A percentile compares a stretch with the other conserved stretches of the same genome.
These are phyloP conservation scores for Halenospora varia DNA, from an alignment of 495 filamentous ascomycete genomes.

Conservation along the genomic window DNA sequence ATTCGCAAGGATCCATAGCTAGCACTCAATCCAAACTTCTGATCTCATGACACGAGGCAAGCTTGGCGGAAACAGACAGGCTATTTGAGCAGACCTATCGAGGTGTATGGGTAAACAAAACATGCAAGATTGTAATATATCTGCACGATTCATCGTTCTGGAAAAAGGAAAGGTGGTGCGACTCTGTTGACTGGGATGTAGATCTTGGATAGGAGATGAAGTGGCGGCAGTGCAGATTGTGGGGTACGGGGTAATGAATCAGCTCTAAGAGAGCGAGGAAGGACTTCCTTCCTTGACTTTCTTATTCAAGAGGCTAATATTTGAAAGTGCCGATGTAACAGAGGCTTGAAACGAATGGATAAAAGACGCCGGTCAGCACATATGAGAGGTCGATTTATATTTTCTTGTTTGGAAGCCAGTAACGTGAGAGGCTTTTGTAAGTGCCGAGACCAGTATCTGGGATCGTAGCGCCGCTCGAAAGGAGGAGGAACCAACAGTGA, in stretches of 20 bases:
- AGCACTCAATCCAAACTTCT: not conserved
- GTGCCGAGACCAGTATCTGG: not conserved
- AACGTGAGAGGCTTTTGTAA: not conserved
- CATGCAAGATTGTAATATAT: not conserved
- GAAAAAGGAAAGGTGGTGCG: not conserved
- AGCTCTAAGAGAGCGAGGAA: not conserved
- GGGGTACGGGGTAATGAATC: not conserved
- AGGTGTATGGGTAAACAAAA: not conserved
- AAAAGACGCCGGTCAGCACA: not conserved
- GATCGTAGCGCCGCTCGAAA: not conserved
- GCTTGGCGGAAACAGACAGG: not conserved
- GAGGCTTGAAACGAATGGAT: not conserved
- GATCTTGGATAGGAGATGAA: constrained; percentile 3
- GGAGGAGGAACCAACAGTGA: not conserved
- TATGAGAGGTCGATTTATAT: not conserved
- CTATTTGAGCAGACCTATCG: constrained; percentile 1
- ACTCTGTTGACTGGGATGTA: not conserved
- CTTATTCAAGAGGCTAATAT: constrained; percentile 1
- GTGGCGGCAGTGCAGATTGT: not conserved
- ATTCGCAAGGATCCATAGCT: not conserved
- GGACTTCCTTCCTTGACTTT: not conserved
- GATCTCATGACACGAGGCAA: constrained; percentile 3
- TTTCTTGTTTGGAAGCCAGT: not conserved
- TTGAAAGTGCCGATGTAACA: not conserved
- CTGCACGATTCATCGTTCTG: not conserved